A percentile compares a stretch with the other conserved stretches of the same genome.
phyloP scores from a whole-genome alignment of 768 basidiomycete genomes.

The Auriculariales sp. region DNA sequence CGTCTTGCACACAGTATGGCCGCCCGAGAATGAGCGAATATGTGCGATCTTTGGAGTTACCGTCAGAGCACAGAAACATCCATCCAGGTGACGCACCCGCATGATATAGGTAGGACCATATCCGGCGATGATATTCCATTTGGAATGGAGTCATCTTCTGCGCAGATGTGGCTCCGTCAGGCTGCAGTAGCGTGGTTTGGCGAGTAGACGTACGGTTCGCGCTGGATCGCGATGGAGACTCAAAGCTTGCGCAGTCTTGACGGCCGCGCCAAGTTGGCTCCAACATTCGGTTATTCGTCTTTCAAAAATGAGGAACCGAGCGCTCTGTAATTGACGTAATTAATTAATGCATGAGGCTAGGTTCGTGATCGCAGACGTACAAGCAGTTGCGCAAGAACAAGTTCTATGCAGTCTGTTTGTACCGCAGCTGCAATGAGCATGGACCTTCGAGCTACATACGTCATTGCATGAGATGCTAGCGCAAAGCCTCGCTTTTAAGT shows the following conservation, averaged over 20 bases:
- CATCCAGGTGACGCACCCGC: slow-evolving; percentile 39
- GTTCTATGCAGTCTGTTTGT: slow-evolving; percentile 81
- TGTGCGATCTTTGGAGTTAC: neutral
- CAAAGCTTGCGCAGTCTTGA: slow-evolving; percentile 85
- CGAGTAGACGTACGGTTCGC: slow-evolving; percentile 42
- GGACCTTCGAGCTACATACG: slow-evolving; percentile 56
- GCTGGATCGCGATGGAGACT: slow-evolving; percentile 84
- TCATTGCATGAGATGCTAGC: too few species aligned
- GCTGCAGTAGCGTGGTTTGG: neutral
- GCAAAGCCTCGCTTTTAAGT: neutral
- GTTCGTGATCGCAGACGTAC: slow-evolving; percentile 18
- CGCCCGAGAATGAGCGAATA: neutral
- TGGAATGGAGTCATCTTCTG: slow-evolving; percentile 61
- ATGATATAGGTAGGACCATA: slow-evolving; percentile 91
- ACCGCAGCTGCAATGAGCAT: slow-evolving; percentile 86
- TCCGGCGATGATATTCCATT: slow-evolving; percentile 77
- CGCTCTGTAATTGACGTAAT: slow-evolving; percentile 31
- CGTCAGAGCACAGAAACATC: neutral
- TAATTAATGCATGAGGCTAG: neutral
- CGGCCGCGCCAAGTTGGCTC: slow-evolving; percentile 88
- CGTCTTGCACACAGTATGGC: slow-evolving; percentile 48
- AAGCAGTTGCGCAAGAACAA: slow-evolving; percentile 83
- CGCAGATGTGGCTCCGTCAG: neutral
- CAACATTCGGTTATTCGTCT: slow-evolving; percentile 88
- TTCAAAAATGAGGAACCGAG: slow-evolving; percentile 56